Evolutionary conservation across 768 basidiomycete genomes (phyloP), one percentile per base, ranked within the genome.

Genomic region (Suillus ampliporus): DNA sequence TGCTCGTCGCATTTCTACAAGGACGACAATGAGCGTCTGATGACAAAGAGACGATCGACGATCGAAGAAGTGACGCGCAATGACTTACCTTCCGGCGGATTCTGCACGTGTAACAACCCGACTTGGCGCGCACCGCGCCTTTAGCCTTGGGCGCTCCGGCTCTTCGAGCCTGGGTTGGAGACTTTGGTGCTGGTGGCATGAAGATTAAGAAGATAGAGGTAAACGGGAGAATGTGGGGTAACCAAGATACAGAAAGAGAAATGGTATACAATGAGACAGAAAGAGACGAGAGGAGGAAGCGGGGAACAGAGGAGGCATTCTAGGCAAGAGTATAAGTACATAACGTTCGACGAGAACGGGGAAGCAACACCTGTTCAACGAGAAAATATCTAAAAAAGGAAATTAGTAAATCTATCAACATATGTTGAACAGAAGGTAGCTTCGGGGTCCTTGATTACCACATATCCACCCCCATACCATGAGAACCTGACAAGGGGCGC

Each of bases 71-170:
- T 50, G 34, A 58, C 58, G 26, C 7, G 44, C 28, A 61, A 43
- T 46, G 44, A 75, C 76, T 46, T 56, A 91, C 92, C 90, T 94
- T 93, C 70, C 92, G 83, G 67, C 92, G 86, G 44, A 94, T 91
- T 70, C 92, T 85, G 80, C 92, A 94, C 61, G 92, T 94, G 79
- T 92, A 94, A 75, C 92, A 94, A 67, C 92, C 92, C 58, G 90
- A 90, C 84, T 94, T 94, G 60, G 91, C 92, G 72, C 92, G 88
- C 34, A 89, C 85, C 60, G 90, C 88, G 73, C 89, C 91, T 82
- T 92, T 94, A 65, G 86, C 82, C 74, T 92, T 92, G 65, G 87
- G 83, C 73, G 84, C 80, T 69, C 85, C 85, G 74, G 78, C 65
- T 67, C 79, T 78, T 80, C 62, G 77, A 41, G 40, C 75, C 71